Conservation (phyloP, 306 rosid genomes). For the Pyrus betulifolia region DNA sequence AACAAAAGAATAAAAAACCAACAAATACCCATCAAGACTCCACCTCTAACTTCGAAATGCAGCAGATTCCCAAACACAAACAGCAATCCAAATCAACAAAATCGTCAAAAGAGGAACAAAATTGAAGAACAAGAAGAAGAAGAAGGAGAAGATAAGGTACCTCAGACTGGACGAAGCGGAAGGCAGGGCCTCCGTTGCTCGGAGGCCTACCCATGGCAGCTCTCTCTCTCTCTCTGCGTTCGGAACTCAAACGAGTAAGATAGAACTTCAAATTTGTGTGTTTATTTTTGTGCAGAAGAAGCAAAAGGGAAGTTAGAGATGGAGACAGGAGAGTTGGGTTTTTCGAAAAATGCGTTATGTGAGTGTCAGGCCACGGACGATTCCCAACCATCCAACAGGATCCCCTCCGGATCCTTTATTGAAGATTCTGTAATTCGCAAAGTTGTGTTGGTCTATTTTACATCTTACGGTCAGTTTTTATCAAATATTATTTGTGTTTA, state of each 20-base stretch:
- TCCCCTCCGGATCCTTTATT: no score
- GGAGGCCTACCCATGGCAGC: conserved; percentile 88
- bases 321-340: not conserved
- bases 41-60: not conserved
- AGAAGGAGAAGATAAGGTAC: conserved; percentile 21
- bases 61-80: not conserved
- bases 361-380: not conserved
- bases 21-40: not conserved
- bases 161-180: conserved; percentile 77
- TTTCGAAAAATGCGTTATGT: not conserved
- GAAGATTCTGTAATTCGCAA: no score
- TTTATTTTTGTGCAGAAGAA: not conserved
- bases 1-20: not conserved
- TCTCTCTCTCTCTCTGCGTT: not conserved
- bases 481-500: no score
- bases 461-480: no score
- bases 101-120: not conserved
- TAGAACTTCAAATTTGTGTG: not conserved
- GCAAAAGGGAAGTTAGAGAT: not conserved
- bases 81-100: not conserved
- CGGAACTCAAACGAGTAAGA: conserved; percentile 11
- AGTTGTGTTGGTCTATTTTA: no score
- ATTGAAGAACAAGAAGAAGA: not conserved
- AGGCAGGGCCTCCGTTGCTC: conserved; percentile 93
- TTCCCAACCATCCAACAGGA: not conserved